Conservation (phyloP, 441 rosid genomes). For the Erodium trifolium region DNA sequence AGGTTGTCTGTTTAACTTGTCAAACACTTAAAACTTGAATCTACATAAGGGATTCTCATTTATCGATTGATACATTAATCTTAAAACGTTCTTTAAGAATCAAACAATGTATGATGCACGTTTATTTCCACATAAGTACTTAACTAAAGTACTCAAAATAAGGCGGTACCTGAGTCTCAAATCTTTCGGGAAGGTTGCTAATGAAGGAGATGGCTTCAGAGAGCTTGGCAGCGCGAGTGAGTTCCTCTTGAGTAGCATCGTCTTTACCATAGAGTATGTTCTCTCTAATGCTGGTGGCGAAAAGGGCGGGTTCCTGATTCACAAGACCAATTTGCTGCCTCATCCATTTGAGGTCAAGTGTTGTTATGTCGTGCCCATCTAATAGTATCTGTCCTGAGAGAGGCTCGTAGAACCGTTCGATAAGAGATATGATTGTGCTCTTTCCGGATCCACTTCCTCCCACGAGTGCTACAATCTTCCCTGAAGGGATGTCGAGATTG, state of each 20-base stretch:
- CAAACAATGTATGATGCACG: no score
- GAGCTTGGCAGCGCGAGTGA: slow-evolving; percentile 71
- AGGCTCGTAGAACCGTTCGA: slow-evolving; percentile 61
- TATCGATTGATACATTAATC: no score
- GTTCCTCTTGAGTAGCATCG: slow-evolving; percentile 61
- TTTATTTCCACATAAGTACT: no score
- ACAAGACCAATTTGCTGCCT: slow-evolving; percentile 83
- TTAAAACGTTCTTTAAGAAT: no score
- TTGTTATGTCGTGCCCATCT: slow-evolving; percentile 30
- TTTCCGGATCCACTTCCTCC: slow-evolving; percentile 72
- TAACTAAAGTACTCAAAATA: no score
- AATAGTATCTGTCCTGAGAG: slow-evolving; percentile 26
- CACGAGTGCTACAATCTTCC: slow-evolving; percentile 50
- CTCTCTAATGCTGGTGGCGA: slow-evolving; percentile 73
- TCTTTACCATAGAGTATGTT: slow-evolving; percentile 88
- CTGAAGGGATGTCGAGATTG: slow-evolving; percentile 50
- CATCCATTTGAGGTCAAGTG: slow-evolving; percentile 78
- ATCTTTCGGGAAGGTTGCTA: slow-evolving; percentile 81
- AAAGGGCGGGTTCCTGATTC: slow-evolving; percentile 92
- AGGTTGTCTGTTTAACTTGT: no score
- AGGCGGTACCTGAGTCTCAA: slow-evolving; percentile 77
- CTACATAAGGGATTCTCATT: no score
- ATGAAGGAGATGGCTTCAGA: slow-evolving; percentile 77
- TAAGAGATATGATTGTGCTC: slow-evolving; percentile 50
- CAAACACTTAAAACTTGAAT: no score